phyloP scores from a whole-genome alignment of 2,329 filamentous ascomycete genomes.

The Venturia nashicola region DNA sequence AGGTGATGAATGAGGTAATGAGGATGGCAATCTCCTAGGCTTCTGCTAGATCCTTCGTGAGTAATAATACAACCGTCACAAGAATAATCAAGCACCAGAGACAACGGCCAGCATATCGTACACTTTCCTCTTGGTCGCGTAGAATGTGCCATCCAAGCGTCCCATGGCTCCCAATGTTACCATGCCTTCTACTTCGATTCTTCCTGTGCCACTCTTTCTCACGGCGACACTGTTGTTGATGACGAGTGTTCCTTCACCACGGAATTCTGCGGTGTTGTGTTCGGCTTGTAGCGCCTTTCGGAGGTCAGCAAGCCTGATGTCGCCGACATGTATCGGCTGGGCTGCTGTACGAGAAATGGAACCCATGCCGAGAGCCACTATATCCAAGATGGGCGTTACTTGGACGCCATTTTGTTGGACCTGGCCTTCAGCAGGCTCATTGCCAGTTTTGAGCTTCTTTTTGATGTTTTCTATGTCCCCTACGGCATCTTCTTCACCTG shows the following conservation, averaged over 20 bases:
- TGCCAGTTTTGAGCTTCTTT: slow-evolving; percentile 37
- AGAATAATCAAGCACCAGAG: slow-evolving; percentile 40
- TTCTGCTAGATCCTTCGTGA: background rate
- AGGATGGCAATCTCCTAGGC: background rate
- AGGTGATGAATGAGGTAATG: background rate
- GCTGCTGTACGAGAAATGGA: slow-evolving; percentile 65
- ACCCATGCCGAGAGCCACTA: slow-evolving; percentile 48
- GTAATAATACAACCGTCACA: slow-evolving; percentile 6
- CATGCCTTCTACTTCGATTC: slow-evolving; percentile 64
- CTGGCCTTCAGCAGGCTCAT: slow-evolving; percentile 39
- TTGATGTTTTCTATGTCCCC: slow-evolving; percentile 30
- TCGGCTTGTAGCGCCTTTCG: slow-evolving; percentile 69
- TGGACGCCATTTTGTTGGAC: slow-evolving; percentile 24
- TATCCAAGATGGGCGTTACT: slow-evolving; percentile 41
- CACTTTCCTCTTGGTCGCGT: slow-evolving; percentile 78
- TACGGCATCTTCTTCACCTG: slow-evolving; percentile 26
- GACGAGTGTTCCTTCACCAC: slow-evolving; percentile 82
- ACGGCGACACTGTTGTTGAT: slow-evolving; percentile 84
- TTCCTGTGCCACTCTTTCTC: slow-evolving; percentile 73
- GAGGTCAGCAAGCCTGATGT: slow-evolving; percentile 78
- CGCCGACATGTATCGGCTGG: slow-evolving; percentile 87
- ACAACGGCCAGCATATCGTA: slow-evolving; percentile 92
- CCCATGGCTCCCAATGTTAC: slow-evolving; percentile 15
- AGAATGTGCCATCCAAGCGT: slow-evolving; percentile 53
- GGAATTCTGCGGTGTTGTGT: slow-evolving; percentile 82